Evolutionary conservation across 73 alveolate genomes (phyloP).

Genomic region (Paramecium caudatum): DNA sequence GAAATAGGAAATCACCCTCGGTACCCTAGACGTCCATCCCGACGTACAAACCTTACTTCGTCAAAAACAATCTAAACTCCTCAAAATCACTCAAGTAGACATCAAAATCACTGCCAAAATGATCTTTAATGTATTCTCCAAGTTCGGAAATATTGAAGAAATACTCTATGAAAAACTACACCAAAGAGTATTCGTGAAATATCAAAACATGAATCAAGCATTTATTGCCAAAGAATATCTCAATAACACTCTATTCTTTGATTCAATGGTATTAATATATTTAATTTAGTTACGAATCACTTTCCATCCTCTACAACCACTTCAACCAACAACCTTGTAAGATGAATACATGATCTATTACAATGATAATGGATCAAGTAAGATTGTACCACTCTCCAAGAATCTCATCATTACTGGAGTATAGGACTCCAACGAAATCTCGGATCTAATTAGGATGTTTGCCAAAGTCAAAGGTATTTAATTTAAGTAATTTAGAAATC

Average conservation of each 20-base stretch:
- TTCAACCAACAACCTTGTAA: slow-evolving; percentile 19
- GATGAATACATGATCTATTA: slow-evolving; percentile 55
- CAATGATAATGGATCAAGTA: slow-evolving; percentile 24
- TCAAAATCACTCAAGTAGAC: slow-evolving; percentile 6
- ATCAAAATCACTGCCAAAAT: slow-evolving; percentile 23
- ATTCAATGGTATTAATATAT: slow-evolving; percentile 3
- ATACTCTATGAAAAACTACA: slow-evolving; percentile 6
- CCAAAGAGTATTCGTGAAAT: not conserved
- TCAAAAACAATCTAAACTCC: slow-evolving; percentile 15
- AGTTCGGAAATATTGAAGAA: slow-evolving; percentile 28
- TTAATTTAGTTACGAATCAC: not conserved
- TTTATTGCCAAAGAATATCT: slow-evolving; percentile 58
- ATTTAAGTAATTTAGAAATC: not conserved
- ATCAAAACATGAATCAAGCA: slow-evolving; percentile 13
- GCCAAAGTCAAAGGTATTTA: slow-evolving; percentile 20
- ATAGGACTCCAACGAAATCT: slow-evolving; percentile 23
- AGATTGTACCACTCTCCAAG: slow-evolving; percentile 26
- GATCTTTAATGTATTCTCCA: slow-evolving; percentile 31
- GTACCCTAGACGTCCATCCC: slow-evolving; percentile 41
- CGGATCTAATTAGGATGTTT: slow-evolving; percentile 51
- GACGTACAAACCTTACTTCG: slow-evolving; percentile 18
- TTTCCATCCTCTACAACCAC: slow-evolving; percentile 9
- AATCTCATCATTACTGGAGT: slow-evolving; percentile 59
- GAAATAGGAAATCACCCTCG: slow-evolving; percentile 5
- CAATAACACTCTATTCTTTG: slow-evolving; percentile 55